Percentiles rank a stretch among this genome's conserved stretches.
These are phyloP conservation scores for Fusarium veterinarium DNA, from an alignment of 2,329 filamentous ascomycete genomes.

Conservation along the genomic window DNA sequence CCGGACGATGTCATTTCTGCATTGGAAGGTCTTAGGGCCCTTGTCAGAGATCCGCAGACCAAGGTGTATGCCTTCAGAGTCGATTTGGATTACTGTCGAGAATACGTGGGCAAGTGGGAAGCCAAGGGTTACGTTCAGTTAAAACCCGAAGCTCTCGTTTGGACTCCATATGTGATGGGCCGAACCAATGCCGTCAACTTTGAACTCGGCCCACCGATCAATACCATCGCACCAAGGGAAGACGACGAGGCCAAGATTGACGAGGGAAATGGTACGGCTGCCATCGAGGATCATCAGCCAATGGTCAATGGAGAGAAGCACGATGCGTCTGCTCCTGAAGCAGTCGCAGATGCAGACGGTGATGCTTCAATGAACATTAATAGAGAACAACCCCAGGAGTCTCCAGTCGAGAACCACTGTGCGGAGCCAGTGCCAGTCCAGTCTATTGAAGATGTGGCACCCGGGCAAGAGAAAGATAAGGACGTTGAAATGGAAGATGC, in stretches of 20 bases:
- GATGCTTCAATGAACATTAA: neutral
- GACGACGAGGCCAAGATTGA: constrained; percentile 67
- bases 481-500: constrained; percentile 46
- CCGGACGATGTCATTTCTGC: constrained; percentile 96
- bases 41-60: constrained; percentile 90
- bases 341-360: neutral
- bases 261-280: constrained; percentile 45
- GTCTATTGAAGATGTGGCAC: constrained; percentile 46
- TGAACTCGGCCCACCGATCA: constrained; percentile 82
- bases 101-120: constrained; percentile 91
- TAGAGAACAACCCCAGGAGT: constrained; percentile 13
- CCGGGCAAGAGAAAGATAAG: constrained; percentile 50
- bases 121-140: constrained; percentile 88
- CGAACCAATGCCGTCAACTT: constrained; percentile 84
- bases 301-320: constrained; percentile 42
- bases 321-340: neutral
- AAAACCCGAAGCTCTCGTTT: constrained; percentile 82
- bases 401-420: constrained; percentile 37
- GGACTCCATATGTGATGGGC: constrained; percentile 98
- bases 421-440: constrained; percentile 43
- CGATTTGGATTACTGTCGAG: constrained; percentile 84
- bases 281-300: constrained; percentile 33
- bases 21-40: constrained; percentile 86
- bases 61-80: constrained; percentile 90
- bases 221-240: constrained; percentile 87